These are phyloP conservation scores for Pseudoneurospora amorphoporcata DNA, from an alignment of 495 filamentous ascomycete species.

Conservation along the genomic window DNA sequence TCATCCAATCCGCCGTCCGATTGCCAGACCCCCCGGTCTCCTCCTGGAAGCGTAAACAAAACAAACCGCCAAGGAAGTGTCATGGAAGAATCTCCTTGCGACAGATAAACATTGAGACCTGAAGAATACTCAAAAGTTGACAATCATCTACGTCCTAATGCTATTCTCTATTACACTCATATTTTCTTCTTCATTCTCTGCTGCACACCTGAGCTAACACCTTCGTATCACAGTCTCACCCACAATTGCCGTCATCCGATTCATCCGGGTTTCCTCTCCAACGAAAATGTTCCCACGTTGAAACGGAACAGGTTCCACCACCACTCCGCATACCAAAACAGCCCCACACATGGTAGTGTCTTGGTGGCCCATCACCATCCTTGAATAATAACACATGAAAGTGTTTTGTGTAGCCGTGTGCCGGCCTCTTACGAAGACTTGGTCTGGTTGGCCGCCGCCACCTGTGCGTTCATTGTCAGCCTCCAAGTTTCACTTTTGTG, in stretches of 20 bases:
- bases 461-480: background rate
- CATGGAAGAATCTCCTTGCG: background rate
- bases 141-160: background rate
- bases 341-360: background rate
- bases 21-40: background rate
- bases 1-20: background rate
- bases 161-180: background rate
- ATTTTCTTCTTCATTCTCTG: background rate
- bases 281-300: background rate
- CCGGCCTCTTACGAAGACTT: background rate
- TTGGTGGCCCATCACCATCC: background rate
- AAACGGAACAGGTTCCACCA: background rate
- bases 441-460: slow-evolving; percentile 10
- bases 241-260: background rate
- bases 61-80: background rate
- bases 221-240: background rate
- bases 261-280: background rate
- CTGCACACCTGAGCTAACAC: background rate
- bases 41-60: background rate
- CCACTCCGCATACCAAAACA: background rate
- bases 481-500: background rate
- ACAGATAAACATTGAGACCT: background rate
- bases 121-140: background rate
- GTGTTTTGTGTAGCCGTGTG: background rate
- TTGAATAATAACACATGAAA: background rate